Percentiles rank a stretch among this genome's conserved stretches.
phyloP scores from a whole-genome alignment of 768 basidiomycete species.

The Tricholoma sp. region DNA sequence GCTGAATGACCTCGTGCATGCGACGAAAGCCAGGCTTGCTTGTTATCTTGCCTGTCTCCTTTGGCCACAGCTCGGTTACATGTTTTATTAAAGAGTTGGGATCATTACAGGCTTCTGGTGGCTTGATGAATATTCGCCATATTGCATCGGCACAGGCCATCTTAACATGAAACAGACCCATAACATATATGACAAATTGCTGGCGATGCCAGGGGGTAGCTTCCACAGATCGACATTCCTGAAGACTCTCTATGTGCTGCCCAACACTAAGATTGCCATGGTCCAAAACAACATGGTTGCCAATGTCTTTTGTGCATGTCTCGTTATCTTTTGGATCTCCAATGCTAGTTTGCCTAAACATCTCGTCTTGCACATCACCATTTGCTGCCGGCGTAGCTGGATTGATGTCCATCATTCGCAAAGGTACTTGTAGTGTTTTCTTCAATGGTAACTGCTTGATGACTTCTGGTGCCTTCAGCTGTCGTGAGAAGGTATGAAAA shows the following conservation, averaged over 20 bases:
- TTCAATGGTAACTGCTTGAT: conserved; percentile 14
- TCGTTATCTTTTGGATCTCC: conserved; percentile 14
- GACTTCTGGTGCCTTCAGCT: conserved; percentile 10
- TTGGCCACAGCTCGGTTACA: conserved; percentile 18
- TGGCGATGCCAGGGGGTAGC: conserved; percentile 20
- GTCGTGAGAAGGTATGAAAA: conserved; percentile 12
- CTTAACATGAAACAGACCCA: conserved; percentile 24
- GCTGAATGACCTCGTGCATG: conserved; percentile 30
- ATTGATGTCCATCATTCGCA: conserved; percentile 17
- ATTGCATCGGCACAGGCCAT: conserved; percentile 25
- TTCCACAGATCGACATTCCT: conserved; percentile 19
- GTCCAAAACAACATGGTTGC: conserved; percentile 16
- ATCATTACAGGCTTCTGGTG: background rate
- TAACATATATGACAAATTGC: conserved; percentile 28
- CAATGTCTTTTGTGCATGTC: background rate
- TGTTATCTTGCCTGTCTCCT: conserved; percentile 25
- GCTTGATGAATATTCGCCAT: conserved; percentile 19
- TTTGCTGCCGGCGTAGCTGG: conserved; percentile 18
- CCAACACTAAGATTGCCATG: conserved; percentile 23
- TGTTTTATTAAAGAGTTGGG: conserved; percentile 5
- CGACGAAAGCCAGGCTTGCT: conserved; percentile 27
- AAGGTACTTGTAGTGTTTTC: conserved; percentile 11
- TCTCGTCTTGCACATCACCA: conserved; percentile 11
- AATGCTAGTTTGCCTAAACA: conserved; percentile 17
- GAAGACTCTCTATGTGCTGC: conserved; percentile 19